These are phyloP conservation scores for Erysimum cheiri DNA, from an alignment of 441 rosid genomes.

Conservation along the genomic window DNA sequence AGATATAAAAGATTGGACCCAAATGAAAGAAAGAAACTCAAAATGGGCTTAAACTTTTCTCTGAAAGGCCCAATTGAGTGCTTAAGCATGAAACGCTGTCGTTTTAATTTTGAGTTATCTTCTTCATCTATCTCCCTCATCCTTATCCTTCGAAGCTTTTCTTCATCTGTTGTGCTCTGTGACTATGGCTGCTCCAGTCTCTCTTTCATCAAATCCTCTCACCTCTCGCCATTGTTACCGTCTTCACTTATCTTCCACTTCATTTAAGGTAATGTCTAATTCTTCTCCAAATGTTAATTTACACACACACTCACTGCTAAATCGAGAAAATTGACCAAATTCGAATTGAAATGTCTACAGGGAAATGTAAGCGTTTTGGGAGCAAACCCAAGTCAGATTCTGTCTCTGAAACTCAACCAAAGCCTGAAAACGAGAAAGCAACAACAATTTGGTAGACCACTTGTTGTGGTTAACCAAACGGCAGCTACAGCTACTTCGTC, in stretches of 20 bases:
- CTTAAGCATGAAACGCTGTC: background rate
- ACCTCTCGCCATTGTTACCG: constrained; percentile 33
- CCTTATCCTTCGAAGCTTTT: constrained; percentile 41
- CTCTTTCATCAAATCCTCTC: constrained; percentile 49
- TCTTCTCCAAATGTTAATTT: background rate
- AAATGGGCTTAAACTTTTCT: background rate
- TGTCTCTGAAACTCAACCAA: constrained; percentile 45
- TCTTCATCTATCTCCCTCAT: constrained; percentile 23
- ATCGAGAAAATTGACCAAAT: background rate
- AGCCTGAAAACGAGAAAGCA: constrained; percentile 36
- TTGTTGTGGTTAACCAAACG: constrained; percentile 48
- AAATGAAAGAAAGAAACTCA: background rate
- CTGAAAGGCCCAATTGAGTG: background rate
- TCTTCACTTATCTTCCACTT: constrained; percentile 43
- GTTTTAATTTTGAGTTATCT: background rate
- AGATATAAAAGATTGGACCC: no score
- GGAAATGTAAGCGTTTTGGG: constrained; percentile 54
- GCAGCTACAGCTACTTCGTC: constrained; percentile 30
- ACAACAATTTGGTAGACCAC: constrained; percentile 22
- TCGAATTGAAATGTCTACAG: constrained; percentile 33
- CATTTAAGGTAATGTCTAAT: constrained; percentile 51
- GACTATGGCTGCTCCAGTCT: constrained; percentile 63
- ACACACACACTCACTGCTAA: background rate
- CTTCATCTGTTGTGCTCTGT: constrained; percentile 8
- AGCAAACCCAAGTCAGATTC: constrained; percentile 43